Evolutionary conservation across 2,329 filamentous ascomycete genomes (phyloP).

Genomic region (Cytospora mali): DNA sequence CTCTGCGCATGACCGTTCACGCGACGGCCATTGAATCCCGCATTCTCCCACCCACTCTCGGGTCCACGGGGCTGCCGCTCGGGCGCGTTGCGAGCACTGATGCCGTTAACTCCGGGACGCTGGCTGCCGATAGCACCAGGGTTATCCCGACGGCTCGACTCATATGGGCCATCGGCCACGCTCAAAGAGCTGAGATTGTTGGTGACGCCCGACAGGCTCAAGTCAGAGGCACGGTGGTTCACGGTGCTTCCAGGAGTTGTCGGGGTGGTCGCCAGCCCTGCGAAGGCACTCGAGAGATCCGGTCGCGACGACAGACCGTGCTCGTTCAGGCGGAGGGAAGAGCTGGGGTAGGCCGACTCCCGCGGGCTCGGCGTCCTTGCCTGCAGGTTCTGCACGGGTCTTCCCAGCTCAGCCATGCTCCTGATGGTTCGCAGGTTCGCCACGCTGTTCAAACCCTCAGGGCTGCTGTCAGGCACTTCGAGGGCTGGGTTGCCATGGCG

Average conservation of each 20-base stretch:
- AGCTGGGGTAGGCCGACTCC: slow-evolving; percentile 23
- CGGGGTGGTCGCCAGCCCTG: slow-evolving; percentile 36
- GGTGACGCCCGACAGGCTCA: slow-evolving; percentile 39
- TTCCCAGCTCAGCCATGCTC: slow-evolving; percentile 83
- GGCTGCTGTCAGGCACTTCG: slow-evolving; percentile 77
- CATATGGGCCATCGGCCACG: slow-evolving; percentile 50
- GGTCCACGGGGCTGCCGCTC: slow-evolving; percentile 67
- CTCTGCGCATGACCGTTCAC: slow-evolving; percentile 64
- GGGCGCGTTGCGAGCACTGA: slow-evolving; percentile 49
- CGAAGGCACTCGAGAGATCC: slow-evolving; percentile 21
- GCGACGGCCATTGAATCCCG: slow-evolving; percentile 57
- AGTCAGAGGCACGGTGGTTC: slow-evolving; percentile 36
- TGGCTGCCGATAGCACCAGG: slow-evolving; percentile 69
- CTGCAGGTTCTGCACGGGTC: slow-evolving; percentile 21
- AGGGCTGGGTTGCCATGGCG: slow-evolving; percentile 79
- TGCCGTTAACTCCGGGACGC: slow-evolving; percentile 54
- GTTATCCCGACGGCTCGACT: slow-evolving; percentile 51
- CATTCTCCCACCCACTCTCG: slow-evolving; percentile 58
- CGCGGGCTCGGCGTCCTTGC: slow-evolving; percentile 26
- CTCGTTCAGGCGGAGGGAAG: slow-evolving; percentile 25
- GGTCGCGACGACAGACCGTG: slow-evolving; percentile 26
- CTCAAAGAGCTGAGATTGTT: slow-evolving; percentile 54
- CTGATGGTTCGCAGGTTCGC: slow-evolving; percentile 90
- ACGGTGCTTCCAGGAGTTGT: slow-evolving; percentile 37
- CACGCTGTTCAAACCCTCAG: slow-evolving; percentile 61